These are phyloP conservation scores for Malassezia equina DNA, from an alignment of 1,284 basidiomycete species.

Conservation along the genomic window DNA sequence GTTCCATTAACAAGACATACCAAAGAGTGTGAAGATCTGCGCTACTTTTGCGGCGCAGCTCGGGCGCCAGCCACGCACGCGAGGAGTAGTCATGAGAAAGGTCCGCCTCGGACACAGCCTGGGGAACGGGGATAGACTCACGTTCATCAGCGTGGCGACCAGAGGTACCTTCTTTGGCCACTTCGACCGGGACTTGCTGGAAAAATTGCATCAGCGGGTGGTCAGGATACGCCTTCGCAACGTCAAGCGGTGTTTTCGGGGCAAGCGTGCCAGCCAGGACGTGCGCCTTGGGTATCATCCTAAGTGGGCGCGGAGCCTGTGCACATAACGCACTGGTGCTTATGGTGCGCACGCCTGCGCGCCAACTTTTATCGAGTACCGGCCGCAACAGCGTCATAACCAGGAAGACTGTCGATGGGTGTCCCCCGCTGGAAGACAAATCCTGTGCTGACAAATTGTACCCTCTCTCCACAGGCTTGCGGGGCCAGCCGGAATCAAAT, in stretches of 20 bases:
- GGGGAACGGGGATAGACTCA: conserved; percentile 23
- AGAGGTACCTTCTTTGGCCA: conserved; percentile 19
- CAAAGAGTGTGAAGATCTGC: conserved; percentile 44
- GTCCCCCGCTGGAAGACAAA: neutral
- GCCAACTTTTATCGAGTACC: neutral
- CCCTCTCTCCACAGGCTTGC: neutral
- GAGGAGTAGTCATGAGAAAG: conserved; percentile 22
- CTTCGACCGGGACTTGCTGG: conserved; percentile 20
- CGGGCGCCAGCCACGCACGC: conserved; percentile 37
- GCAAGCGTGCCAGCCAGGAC: conserved; percentile 16
- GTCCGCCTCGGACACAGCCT: conserved; percentile 22
- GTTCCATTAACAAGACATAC: conserved; percentile 42
- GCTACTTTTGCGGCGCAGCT: conserved; percentile 37
- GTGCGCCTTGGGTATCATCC: conserved; percentile 18
- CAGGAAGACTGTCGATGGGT: neutral
- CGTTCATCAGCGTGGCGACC: conserved; percentile 17
- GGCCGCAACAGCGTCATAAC: neutral
- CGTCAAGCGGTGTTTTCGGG: conserved; percentile 10
- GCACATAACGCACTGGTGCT: conserved; percentile 2
- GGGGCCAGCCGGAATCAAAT: neutral
- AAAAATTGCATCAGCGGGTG: conserved; percentile 44
- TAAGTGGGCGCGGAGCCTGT: conserved; percentile 11
- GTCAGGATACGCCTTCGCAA: conserved; percentile 27
- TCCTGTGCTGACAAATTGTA: neutral
- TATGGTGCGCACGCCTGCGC: neutral